These are phyloP conservation scores for Poa annua DNA, from an alignment of 176 grass and related monocot species.

Conservation along the genomic window DNA sequence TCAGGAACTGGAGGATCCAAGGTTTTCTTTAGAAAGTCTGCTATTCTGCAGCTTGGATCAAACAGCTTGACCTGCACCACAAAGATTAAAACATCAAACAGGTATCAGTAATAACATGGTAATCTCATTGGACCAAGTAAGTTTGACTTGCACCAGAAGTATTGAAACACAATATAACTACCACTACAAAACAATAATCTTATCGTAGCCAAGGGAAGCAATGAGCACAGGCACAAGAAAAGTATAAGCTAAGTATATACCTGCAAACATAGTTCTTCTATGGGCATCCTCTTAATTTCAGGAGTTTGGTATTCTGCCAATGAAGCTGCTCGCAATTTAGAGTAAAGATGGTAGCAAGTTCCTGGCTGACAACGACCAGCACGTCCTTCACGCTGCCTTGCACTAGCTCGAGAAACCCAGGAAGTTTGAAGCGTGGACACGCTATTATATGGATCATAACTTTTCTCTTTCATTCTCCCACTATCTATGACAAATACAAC, in stretches of 20 bases:
- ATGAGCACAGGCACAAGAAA: constrained; percentile 21
- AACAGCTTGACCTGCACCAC: constrained; percentile 82
- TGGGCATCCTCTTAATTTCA: constrained; percentile 97
- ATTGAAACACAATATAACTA: constrained; percentile 34
- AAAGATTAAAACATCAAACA: constrained; percentile 38
- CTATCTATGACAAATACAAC: constrained; percentile 92
- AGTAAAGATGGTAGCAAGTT: constrained; percentile 93
- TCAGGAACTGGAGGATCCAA: constrained; percentile 81
- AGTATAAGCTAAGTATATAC: constrained; percentile 49
- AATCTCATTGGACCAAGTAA: constrained; percentile 51
- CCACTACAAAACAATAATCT: background rate
- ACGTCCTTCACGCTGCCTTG: constrained; percentile 88
- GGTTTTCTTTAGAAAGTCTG: constrained; percentile 85
- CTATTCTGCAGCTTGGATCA: constrained; percentile 70
- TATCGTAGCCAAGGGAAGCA: constrained; percentile 1
- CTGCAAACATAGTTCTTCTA: constrained; percentile 97
- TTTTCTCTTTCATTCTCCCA: constrained; percentile 99
- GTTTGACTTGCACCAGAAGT: constrained; percentile 64
- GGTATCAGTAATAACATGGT: constrained; percentile 26
- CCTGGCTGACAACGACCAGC: constrained; percentile 93
- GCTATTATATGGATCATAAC: constrained; percentile 97
- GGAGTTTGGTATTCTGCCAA: constrained; percentile 82
- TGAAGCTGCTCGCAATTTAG: constrained; percentile 77
- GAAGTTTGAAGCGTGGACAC: constrained; percentile 95
- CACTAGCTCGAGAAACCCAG: constrained; percentile 94